These are phyloP conservation scores for Ganoderma leucocontextum DNA, from an alignment of 1,284 basidiomycete genomes.

Conservation along the genomic window DNA sequence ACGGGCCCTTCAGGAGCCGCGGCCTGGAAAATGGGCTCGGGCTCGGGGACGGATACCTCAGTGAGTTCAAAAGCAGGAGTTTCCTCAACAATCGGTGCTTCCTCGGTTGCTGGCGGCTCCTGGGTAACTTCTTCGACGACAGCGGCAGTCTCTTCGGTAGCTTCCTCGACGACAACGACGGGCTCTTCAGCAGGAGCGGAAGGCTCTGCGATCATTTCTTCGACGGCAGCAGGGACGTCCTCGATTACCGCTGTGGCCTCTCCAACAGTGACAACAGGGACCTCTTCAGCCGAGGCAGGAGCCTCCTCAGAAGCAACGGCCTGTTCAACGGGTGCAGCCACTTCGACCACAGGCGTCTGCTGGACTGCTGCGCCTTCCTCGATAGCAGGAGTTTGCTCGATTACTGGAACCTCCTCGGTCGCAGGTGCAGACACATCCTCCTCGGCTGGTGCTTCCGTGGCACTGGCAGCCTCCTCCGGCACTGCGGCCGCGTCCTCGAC, in stretches of 20 bases:
- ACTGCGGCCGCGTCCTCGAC: not conserved
- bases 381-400: slow-evolving; percentile 5
- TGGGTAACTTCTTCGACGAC: slow-evolving; percentile 2
- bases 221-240: slow-evolving; percentile 1
- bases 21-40: not conserved
- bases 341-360: slow-evolving; percentile 15
- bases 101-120: slow-evolving; percentile 12
- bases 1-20: not conserved
- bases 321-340: slow-evolving; percentile 15
- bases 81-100: slow-evolving; percentile 10
- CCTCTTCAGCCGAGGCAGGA: slow-evolving; percentile 16
- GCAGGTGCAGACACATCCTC: slow-evolving; percentile 16
- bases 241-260: slow-evolving; percentile 7
- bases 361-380: slow-evolving; percentile 14
- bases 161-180: not conserved
- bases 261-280: slow-evolving; percentile 4
- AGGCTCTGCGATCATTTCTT: slow-evolving; percentile 3
- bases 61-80: not conserved
- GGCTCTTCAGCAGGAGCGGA: slow-evolving; percentile 10
- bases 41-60: not conserved
- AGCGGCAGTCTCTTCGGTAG: slow-evolving; percentile 3
- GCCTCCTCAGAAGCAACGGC: slow-evolving; percentile 6
- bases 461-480: slow-evolving; percentile 1
- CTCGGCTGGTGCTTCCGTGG: not conserved
- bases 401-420: slow-evolving; percentile 15